Base-by-base conservation (phyloP, 352 stramenopile genomes). In the Peronospora farinosa region DNA sequence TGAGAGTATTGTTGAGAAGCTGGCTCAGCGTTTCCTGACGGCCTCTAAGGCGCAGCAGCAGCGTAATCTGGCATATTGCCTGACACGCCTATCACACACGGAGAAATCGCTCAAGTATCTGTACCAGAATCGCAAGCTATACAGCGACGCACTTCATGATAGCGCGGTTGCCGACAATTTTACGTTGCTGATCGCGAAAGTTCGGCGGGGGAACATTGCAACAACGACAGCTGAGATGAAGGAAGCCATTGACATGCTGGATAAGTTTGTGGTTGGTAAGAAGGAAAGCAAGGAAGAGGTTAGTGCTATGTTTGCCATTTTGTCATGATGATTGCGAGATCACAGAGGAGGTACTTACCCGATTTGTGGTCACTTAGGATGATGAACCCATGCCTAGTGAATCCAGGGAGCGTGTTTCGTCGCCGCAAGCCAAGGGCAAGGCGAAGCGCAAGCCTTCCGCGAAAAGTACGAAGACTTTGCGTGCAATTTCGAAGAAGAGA, bases 51-150 rank as follows among this genome's bases (percentile, higher is more conserved):
- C 54, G 16, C 71, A 85, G 30, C 68, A 92, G 35, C 74, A 85
- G 50, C 67, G 79, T 17, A 90, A 98, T 57, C 60, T 99, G 35
- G 80, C 95, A 0, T 98, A 96, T 57, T 99, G 96, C 55, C 77
- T 99, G 40, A 74, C 93, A 6, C 81, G 95, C 41, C 65, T 98
- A 21, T 85, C 94, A 35, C 75, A 97, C 36, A 97, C 90, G 37
- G 95, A 98, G 39, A 96, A 97, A 54, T 96, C 86, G 21, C 67
- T 98, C 16, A 95, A 96, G 57, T 94, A 81, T 47, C 67, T 98
- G 25, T 69, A 90, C 27, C 88, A 98, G 51, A 84, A 82, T 41
- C 72, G 72, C 13, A 88, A 86, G 40, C 52, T 91, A n/a, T 95
- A 97, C 62, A 95, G 92, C 47, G 74, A 95, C 15, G 95, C 95